Conservation (phyloP, 176 grass and related monocot species). For the Triticum turgidum region DNA sequence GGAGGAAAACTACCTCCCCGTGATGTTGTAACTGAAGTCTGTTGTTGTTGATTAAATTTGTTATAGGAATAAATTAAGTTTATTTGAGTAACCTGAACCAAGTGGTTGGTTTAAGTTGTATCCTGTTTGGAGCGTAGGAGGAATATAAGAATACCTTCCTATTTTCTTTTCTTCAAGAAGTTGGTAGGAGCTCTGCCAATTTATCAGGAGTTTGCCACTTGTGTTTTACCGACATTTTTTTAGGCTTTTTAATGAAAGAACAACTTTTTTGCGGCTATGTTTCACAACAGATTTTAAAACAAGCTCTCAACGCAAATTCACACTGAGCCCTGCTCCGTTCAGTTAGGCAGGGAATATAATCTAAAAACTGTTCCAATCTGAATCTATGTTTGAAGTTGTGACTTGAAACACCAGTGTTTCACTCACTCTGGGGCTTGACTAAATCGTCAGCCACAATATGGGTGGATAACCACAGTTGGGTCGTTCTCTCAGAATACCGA, state of each 20-base stretch:
- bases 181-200: not conserved
- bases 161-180: not conserved
- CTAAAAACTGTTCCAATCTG: not conserved
- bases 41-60: constrained; percentile 31
- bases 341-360: not conserved
- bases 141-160: not conserved
- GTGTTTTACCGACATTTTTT: too few relatives aligned
- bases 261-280: too few relatives aligned
- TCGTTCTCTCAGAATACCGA: too few relatives aligned
- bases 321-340: not conserved
- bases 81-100: constrained; percentile 6
- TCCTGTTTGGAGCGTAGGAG: not conserved
- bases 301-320: not conserved
- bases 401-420: not conserved
- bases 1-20: not conserved
- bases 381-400: not conserved
- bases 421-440: not conserved
- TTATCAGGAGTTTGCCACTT: not conserved
- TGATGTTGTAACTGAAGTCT: constrained; percentile 36
- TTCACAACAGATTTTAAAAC: too few relatives aligned
- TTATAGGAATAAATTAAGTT: constrained; percentile 40
- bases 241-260: too few relatives aligned
- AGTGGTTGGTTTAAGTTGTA: not conserved
- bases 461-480: too few relatives aligned
- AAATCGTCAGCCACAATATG: too few relatives aligned